These are phyloP conservation scores for Tarenaya hassleriana DNA, from an alignment of 345 rosid species.

Conservation along the genomic window DNA sequence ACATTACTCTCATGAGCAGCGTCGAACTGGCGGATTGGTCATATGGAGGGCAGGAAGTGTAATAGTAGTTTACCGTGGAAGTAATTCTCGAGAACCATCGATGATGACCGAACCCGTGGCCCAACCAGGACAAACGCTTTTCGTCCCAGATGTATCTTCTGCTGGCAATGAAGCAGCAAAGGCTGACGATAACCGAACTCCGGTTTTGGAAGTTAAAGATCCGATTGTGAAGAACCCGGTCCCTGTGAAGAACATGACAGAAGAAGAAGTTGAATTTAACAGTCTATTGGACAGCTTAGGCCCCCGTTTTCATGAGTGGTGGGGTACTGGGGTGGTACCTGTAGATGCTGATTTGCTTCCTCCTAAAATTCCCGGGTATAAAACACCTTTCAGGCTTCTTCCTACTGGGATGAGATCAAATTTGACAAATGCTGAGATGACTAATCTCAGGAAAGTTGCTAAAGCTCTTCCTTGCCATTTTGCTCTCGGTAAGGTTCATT, in stretches of 20 bases:
- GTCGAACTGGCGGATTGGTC: constrained; percentile 92
- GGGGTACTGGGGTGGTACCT: constrained; percentile 98
- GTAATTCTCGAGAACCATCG: constrained; percentile 62
- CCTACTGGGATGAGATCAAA: constrained; percentile 90
- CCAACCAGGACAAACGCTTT: constrained; percentile 46
- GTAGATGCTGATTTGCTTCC: constrained; percentile 95
- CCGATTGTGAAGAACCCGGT: constrained; percentile 28
- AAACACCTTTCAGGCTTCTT: constrained; percentile 95
- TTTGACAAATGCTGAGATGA: constrained; percentile 95
- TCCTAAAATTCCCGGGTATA: constrained; percentile 67
- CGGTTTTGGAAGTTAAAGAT: constrained; percentile 35
- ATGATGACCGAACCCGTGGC: constrained; percentile 33
- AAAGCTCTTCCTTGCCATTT: constrained; percentile 93
- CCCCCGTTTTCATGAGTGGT: constrained; percentile 89
- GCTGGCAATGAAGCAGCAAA: constrained; percentile 28
- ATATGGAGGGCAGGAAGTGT: constrained; percentile 98
- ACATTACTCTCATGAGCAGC: constrained; percentile 52
- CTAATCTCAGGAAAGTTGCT: constrained; percentile 79
- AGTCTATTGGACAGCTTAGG: constrained; percentile 78
- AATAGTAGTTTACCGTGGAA: constrained; percentile 87
- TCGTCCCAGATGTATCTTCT: constrained; percentile 68
- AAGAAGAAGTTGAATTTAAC: constrained; percentile 77
- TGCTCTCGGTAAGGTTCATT: constrained; percentile 69
- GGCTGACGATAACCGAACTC: constrained; percentile 28
- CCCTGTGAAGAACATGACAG: constrained; percentile 43